These are phyloP conservation scores for Fusarium subglutinans DNA, from an alignment of 2,329 filamentous ascomycete species.

Conservation along the genomic window DNA sequence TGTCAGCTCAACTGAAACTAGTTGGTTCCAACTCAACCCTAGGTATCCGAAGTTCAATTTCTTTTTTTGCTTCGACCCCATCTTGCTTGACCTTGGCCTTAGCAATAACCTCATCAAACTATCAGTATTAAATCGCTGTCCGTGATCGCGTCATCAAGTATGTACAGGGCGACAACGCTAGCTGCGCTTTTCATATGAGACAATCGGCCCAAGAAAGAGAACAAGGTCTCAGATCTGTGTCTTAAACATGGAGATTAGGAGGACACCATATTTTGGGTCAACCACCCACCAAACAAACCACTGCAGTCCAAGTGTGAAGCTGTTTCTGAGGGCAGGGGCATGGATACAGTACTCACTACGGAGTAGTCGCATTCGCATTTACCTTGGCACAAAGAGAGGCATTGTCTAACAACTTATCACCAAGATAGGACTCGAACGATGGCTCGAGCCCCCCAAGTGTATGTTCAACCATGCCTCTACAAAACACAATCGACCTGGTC, in stretches of 20 bases:
- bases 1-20: slow-evolving; percentile 22
- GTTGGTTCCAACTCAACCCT: not conserved
- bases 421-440: not conserved
- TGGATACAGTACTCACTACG: not conserved
- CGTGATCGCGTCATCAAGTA: slow-evolving; percentile 26
- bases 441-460: not conserved
- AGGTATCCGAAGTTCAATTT: slow-evolving; percentile 1
- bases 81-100: not conserved
- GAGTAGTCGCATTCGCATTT: not conserved
- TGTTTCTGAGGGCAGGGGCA: not conserved
- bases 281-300: not conserved
- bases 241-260: slow-evolving; percentile 12
- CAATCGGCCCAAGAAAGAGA: slow-evolving; percentile 1
- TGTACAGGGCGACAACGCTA: not conserved
- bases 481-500: not conserved
- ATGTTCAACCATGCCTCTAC: not conserved
- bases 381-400: not conserved
- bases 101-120: not conserved
- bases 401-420: not conserved
- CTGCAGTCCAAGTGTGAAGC: not conserved
- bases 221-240: slow-evolving; percentile 29
- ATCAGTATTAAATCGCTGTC: not conserved
- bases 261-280: not conserved
- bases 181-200: slow-evolving; percentile 15
- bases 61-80: not conserved